Evolutionary conservation across 257 asterid genomes (phyloP).

Genomic region (Misopates orontium): DNA sequence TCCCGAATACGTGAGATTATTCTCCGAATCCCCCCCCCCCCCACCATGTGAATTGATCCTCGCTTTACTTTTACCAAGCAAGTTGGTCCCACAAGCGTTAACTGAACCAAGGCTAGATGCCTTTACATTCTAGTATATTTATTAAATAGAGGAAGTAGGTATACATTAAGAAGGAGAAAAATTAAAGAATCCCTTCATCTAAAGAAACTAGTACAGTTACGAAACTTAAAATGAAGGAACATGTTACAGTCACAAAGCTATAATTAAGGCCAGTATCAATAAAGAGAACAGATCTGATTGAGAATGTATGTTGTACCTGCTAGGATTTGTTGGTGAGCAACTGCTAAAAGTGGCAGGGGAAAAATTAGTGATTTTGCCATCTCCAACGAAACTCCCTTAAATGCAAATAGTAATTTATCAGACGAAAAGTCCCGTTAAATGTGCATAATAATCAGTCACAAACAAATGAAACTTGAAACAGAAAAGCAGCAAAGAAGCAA

Average conservation of each 20-base stretch:
- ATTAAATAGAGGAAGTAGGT: no score
- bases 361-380: slow-evolving; percentile 67
- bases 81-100: no score
- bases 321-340: slow-evolving; percentile 91
- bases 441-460: slow-evolving; percentile 27
- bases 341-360: slow-evolving; percentile 77
- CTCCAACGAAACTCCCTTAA: slow-evolving; percentile 71
- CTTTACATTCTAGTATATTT: no score
- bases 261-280: no score
- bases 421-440: slow-evolving; percentile 42
- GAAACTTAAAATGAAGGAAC: not conserved
- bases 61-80: no score
- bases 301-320: slow-evolving; percentile 57
- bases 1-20: no score
- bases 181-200: no score
- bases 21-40: no score
- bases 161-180: no score
- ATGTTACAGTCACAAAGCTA: not conserved
- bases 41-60: no score
- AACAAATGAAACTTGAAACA: slow-evolving; percentile 14
- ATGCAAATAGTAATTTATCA: slow-evolving; percentile 28
- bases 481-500: slow-evolving; percentile 6
- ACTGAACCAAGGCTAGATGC: no score
- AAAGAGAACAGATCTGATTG: not conserved
- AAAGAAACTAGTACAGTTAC: no score